Percentiles rank a stretch among this genome's conserved stretches.
Evolutionary conservation across 2,329 filamentous ascomycete genomes (phyloP).

Genomic region (Mariannaea sp.): DNA sequence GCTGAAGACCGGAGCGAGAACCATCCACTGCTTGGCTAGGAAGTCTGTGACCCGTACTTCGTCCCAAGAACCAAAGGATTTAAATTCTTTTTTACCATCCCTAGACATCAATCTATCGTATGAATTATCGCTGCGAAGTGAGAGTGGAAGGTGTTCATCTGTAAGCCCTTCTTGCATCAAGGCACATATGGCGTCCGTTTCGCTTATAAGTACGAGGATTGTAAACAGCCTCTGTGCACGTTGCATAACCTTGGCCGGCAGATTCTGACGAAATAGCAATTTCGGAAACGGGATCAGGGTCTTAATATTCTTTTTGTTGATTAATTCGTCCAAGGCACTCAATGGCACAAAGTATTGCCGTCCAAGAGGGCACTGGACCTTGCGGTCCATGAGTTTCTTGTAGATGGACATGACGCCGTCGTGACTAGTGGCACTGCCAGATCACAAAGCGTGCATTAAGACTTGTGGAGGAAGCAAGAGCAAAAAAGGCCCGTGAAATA

Average conservation of each 20-base stretch:
- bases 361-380: neutral
- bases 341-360: neutral
- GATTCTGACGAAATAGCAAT: neutral
- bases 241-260: neutral
- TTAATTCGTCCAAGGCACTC: neutral
- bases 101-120: slow-evolving; percentile 6
- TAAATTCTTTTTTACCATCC: neutral
- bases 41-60: slow-evolving; percentile 8
- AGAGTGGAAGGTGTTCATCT: slow-evolving; percentile 23
- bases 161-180: slow-evolving; percentile 7
- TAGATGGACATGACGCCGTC: neutral
- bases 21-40: slow-evolving; percentile 21
- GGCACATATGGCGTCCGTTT: neutral
- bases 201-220: slow-evolving; percentile 20
- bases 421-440: too few relatives aligned
- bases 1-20: slow-evolving; percentile 21
- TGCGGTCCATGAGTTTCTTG: neutral
- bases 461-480: too few relatives aligned
- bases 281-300: neutral
- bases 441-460: too few relatives aligned
- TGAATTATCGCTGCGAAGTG: neutral
- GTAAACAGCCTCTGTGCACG: slow-evolving; percentile 18
- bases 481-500: too few relatives aligned
- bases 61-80: slow-evolving; percentile 7
- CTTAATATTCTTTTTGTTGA: neutral